Conservation (phyloP, 108 stramenopile species). For the Licmophora abbreviata region DNA sequence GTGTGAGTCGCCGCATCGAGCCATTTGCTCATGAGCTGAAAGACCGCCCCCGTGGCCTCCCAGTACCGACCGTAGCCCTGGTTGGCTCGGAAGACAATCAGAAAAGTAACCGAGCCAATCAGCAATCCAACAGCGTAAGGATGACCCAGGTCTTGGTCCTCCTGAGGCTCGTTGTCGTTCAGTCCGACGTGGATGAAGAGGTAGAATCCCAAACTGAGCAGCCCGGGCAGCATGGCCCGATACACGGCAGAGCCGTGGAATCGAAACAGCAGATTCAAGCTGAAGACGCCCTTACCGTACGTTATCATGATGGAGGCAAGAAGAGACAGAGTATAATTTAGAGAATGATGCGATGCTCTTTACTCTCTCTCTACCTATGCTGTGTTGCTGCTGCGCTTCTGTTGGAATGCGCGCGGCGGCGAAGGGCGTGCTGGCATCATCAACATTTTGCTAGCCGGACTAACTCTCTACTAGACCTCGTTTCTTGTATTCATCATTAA, state of each 20-base stretch:
- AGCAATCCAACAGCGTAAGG: slow-evolving; percentile 72
- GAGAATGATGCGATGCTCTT: too few relatives aligned
- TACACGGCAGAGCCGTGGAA: slow-evolving; percentile 68
- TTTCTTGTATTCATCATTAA: too few relatives aligned
- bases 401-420: too few relatives aligned
- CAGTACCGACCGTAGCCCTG: slow-evolving; percentile 63
- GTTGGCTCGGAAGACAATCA: slow-evolving; percentile 67
- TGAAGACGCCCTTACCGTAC: slow-evolving; percentile 58
- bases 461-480: too few relatives aligned
- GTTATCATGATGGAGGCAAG: slow-evolving; percentile 72
- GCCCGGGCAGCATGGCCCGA: slow-evolving; percentile 41
- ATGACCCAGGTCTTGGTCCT: slow-evolving; percentile 27
- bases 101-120: slow-evolving; percentile 32
- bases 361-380: too few relatives aligned
- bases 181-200: slow-evolving; percentile 14
- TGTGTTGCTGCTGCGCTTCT: too few relatives aligned
- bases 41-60: slow-evolving; percentile 44
- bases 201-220: slow-evolving; percentile 34
- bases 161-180: slow-evolving; percentile 2
- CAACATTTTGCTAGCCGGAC: too few relatives aligned
- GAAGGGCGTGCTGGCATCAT: too few relatives aligned
- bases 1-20: slow-evolving; percentile 52
- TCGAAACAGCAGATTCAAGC: slow-evolving; percentile 46
- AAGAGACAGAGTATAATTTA: too few relatives aligned
- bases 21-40: slow-evolving; percentile 65